phyloP scores from a whole-genome alignment of 2,329 filamentous ascomycete species.

The Talaromyces marneffei region DNA sequence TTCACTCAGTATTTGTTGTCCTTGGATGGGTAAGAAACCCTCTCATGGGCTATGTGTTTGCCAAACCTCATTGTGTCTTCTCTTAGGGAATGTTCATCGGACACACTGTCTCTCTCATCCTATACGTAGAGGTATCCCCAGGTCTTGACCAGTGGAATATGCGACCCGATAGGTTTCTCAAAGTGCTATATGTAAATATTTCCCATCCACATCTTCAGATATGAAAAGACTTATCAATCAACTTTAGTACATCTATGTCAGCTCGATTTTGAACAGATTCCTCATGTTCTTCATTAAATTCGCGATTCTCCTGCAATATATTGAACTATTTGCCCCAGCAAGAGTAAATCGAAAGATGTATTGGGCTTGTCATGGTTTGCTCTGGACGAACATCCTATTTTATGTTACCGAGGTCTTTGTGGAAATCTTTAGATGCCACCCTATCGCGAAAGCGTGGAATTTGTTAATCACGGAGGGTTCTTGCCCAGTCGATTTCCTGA shows the following conservation, averaged over 20 bases:
- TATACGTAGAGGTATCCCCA: neutral
- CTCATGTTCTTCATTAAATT: neutral
- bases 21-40: slow-evolving; percentile 3
- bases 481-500: neutral
- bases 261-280: neutral
- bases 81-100: neutral
- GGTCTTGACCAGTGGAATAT: neutral
- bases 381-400: slow-evolving; percentile 1
- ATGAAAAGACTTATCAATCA: neutral
- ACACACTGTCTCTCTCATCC: neutral
- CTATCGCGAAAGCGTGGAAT: neutral
- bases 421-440: neutral
- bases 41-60: neutral
- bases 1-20: neutral
- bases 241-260: neutral
- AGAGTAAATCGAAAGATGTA: neutral
- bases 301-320: slow-evolving; percentile 3
- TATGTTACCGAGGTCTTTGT: neutral
- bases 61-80: neutral
- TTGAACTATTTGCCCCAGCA: neutral
- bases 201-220: neutral
- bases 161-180: neutral
- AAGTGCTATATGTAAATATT: neutral
- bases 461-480: neutral
- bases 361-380: neutral